A percentile compares a stretch with the other conserved stretches of the same genome.
Conservation (phyloP, 768 basidiomycete species). For the Arthromyces matolae region DNA sequence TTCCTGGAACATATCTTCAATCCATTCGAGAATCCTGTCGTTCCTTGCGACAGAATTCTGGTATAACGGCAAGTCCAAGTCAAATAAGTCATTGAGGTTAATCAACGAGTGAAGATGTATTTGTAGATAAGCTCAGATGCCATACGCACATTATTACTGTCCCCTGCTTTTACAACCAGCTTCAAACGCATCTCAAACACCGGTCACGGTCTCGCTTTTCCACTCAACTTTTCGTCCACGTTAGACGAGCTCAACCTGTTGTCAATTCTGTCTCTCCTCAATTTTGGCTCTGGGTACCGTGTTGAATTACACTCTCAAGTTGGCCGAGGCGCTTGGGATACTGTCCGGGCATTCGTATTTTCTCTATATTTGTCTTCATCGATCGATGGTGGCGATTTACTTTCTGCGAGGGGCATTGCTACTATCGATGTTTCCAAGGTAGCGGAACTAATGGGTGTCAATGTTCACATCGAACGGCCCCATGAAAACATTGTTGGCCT, state of each 20-base stretch:
- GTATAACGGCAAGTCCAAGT: conserved; percentile 47
- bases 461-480: conserved; percentile 63
- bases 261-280: conserved; percentile 73
- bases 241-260: conserved; percentile 79
- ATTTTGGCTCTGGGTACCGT: conserved; percentile 83
- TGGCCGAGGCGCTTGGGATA: conserved; percentile 81
- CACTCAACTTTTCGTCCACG: conserved; percentile 72
- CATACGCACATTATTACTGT: conserved; percentile 60
- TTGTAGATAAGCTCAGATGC: conserved; percentile 52
- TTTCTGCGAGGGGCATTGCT: conserved; percentile 67
- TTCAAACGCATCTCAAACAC: conserved; percentile 58
- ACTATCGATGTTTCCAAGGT: conserved; percentile 51
- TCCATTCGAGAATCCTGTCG: conserved; percentile 53
- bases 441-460: conserved; percentile 70
- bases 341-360: conserved; percentile 71
- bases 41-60: conserved; percentile 40
- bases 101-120: no score
- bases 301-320: conserved; percentile 66
- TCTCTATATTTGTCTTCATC: conserved; percentile 67
- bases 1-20: conserved; percentile 43
- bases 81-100: neutral
- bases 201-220: conserved; percentile 74
- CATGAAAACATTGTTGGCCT: conserved; percentile 70
- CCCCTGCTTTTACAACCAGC: conserved; percentile 58
- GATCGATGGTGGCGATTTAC: conserved; percentile 50